Base-by-base conservation (phyloP, 2,329 filamentous ascomycete species). In the Amesomyces nigricolor region DNA sequence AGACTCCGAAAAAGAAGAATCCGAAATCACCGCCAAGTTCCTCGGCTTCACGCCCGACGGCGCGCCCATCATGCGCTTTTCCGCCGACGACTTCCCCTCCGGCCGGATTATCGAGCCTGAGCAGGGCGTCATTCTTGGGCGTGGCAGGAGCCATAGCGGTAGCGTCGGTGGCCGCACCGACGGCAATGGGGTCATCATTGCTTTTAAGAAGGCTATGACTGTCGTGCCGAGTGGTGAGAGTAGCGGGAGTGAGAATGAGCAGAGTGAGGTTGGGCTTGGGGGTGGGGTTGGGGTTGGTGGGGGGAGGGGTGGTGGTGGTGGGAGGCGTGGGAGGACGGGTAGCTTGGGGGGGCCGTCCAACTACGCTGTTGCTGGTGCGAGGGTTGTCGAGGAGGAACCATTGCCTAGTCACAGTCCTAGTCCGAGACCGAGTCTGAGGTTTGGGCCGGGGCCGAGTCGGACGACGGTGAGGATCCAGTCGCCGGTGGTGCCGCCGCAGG, bases 11-110 rank as follows among this genome's bases (percentile, higher is more conserved):
- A 66, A 70, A 29, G 67, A 67, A 6, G 67, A 69, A 1, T 59
- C 38, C 22, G 64, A 67, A 30, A 63, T 61, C 54, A 51, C 60
- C 35, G 67, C 66, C 48, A 63, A 72, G 26, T 70, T 78, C 4
- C 66, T 78, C 43, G 75, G 75, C 39, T 74, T 75, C 61, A 75
- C 74, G 1, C 66, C 75, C 9, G 69, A 73, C 4, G 75, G 75
- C 13, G 73, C 72, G 2, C 75, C 75, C 2, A 77, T 78, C 49
- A 62, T 78, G n/a, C 70, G 71, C 16, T 75, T 78, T 55, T 26
- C 22, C 22, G 66, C 62, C 37, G 64, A 71, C n/a, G 63, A 71
- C 0, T 67, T 14, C 7, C 22, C 30, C 9, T 30, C 68, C 7
- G 61, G 66, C 19, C 59, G 62, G 10, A 52, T 35, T 13, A 35